phyloP scores from a whole-genome alignment of 176 grass and related monocot species.

The Musa itinerans region DNA sequence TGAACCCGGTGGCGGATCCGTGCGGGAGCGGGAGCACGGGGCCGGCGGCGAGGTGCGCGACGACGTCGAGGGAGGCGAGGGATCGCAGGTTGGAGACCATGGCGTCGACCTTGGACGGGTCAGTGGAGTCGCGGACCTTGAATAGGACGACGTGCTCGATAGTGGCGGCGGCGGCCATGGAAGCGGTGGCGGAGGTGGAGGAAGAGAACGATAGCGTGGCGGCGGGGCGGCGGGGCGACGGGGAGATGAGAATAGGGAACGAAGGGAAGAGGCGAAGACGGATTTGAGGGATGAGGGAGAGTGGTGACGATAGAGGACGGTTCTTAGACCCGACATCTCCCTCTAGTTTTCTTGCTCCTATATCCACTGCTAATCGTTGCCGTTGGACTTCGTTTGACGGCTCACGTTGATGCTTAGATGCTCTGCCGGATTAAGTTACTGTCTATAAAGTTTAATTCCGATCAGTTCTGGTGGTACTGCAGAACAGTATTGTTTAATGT shows the following conservation, averaged over 20 bases:
- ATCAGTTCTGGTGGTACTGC: too few species aligned
- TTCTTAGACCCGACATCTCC: neutral
- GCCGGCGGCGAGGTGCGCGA: conserved; percentile 59
- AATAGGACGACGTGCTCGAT: conserved; percentile 93
- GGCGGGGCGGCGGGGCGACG: neutral
- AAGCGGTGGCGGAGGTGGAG: neutral
- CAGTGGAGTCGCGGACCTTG: conserved; percentile 52
- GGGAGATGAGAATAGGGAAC: neutral
- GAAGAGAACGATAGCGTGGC: neutral
- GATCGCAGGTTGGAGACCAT: conserved; percentile 53
- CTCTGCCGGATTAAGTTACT: too few species aligned
- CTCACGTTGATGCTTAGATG: too few species aligned
- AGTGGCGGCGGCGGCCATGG: conserved; percentile 15
- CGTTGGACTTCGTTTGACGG: too few species aligned
- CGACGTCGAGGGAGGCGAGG: conserved; percentile 40
- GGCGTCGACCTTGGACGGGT: conserved; percentile 39
- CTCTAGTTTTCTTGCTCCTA: neutral
- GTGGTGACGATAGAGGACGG: neutral
- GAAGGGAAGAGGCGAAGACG: neutral
- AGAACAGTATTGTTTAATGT: too few species aligned
- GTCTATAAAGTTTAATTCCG: too few species aligned
- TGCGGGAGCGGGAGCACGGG: conserved; percentile 57
- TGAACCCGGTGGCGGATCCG: conserved; percentile 50
- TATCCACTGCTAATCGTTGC: neutral
- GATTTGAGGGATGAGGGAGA: neutral